These are phyloP conservation scores for Oryza brachyantha DNA, from an alignment of 176 grass and related monocot genomes.

Conservation along the genomic window DNA sequence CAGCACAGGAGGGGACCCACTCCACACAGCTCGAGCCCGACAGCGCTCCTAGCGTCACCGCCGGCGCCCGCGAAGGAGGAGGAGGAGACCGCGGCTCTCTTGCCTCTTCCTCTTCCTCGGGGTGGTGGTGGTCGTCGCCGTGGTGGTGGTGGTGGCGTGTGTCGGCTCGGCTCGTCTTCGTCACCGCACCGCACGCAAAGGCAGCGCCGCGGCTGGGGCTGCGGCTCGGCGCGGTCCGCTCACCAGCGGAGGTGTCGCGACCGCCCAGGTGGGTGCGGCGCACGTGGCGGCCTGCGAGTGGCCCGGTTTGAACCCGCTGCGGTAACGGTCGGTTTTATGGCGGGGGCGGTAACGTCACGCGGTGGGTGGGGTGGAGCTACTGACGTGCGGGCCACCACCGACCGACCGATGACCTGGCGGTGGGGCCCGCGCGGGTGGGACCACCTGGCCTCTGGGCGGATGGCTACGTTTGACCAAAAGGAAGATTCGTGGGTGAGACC, in stretches of 20 bases:
- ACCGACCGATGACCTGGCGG: neutral
- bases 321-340: conserved; percentile 29
- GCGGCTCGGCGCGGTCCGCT: conserved; percentile 29
- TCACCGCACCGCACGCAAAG: conserved; percentile 35
- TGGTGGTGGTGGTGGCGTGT: neutral
- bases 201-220: no score
- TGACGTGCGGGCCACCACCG: conserved; percentile 22
- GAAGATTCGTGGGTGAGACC: neutral
- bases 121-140: neutral
- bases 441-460: conserved; percentile 9
- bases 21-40: neutral
- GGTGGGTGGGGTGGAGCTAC: neutral
- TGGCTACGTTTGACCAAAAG: conserved; percentile 38
- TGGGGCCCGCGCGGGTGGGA: neutral
- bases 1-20: neutral
- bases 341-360: conserved; percentile 21
- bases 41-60: no score
- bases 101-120: no score
- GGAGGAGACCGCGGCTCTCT: neutral
- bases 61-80: neutral
- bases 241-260: neutral
- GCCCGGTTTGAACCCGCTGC: conserved; percentile 28
- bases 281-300: neutral
- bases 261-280: rapidly evolving
- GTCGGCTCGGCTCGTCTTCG: neutral